Percentiles rank a stretch among this genome's conserved stretches.
Evolutionary conservation across 139 green algal species (phyloP).

Genomic region (Edaphochlamys debaryana): DNA sequence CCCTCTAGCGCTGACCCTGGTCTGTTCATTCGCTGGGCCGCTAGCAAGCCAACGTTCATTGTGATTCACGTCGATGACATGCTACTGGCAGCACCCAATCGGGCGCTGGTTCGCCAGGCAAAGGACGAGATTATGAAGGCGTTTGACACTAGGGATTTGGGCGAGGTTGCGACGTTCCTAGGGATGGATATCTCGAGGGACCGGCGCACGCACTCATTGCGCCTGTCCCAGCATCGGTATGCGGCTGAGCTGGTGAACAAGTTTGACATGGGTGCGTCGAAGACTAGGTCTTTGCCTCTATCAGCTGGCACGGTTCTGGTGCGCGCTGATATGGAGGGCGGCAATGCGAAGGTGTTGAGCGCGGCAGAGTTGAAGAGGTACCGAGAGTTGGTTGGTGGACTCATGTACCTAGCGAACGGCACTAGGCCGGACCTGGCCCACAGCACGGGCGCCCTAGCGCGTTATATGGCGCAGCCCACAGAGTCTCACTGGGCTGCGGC

Average conservation of each 20-base stretch:
- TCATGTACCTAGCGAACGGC: slow-evolving; percentile 48
- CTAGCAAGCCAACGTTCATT: neutral
- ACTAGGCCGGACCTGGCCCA: slow-evolving; percentile 55
- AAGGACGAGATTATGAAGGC: neutral
- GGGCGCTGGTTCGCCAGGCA: neutral
- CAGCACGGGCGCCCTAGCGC: slow-evolving; percentile 38
- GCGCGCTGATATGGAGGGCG: too few species aligned
- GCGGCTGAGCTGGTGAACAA: neutral
- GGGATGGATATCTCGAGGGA: slow-evolving; percentile 35
- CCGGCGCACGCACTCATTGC: neutral
- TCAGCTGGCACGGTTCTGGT: neutral
- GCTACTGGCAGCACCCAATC: slow-evolving; percentile 3
- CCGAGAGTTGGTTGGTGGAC: slow-evolving; percentile 34
- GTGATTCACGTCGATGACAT: slow-evolving; percentile 58
- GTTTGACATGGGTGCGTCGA: neutral
- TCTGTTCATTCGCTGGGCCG: neutral
- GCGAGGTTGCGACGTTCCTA: slow-evolving; percentile 14
- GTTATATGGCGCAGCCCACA: neutral
- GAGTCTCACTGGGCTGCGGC: slow-evolving; percentile 51
- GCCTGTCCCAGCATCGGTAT: neutral
- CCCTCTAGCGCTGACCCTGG: neutral
- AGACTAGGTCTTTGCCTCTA: neutral
- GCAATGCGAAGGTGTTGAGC: too few species aligned
- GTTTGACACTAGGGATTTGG: slow-evolving; percentile 33
- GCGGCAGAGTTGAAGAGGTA: too few species aligned